Conservation (phyloP, 768 basidiomycete genomes). For the Boletus eberwhitei region DNA sequence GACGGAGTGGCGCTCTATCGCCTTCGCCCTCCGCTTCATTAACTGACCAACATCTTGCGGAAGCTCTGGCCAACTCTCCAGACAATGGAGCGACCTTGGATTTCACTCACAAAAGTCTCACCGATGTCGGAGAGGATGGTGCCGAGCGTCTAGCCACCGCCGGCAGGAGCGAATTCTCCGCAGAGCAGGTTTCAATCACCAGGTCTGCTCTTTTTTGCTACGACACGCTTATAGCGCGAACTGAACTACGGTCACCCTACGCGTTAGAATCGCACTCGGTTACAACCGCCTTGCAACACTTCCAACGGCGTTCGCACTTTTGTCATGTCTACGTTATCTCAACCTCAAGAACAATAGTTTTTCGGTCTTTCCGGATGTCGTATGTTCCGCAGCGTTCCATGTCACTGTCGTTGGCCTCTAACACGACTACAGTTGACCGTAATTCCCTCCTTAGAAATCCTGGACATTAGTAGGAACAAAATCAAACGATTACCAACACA, state of each 20-base stretch:
- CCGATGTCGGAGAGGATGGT: slow-evolving; percentile 72
- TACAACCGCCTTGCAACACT: slow-evolving; percentile 79
- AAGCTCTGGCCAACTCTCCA: slow-evolving; percentile 61
- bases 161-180: slow-evolving; percentile 42
- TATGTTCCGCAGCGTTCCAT: slow-evolving; percentile 40
- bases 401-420: slow-evolving; percentile 1
- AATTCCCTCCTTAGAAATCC: slow-evolving; percentile 85
- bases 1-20: slow-evolving; percentile 27
- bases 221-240: slow-evolving; percentile 1
- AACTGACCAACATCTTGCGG: slow-evolving; percentile 54
- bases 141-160: slow-evolving; percentile 71
- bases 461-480: slow-evolving; percentile 93
- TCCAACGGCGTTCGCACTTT: slow-evolving; percentile 67
- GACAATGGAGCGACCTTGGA: slow-evolving; percentile 85
- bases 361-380: slow-evolving; percentile 80
- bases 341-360: slow-evolving; percentile 86
- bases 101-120: slow-evolving; percentile 74
- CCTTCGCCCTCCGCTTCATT: slow-evolving; percentile 41
- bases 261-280: slow-evolving; percentile 74
- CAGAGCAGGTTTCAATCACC: slow-evolving; percentile 53
- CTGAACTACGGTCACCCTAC: slow-evolving; percentile 4
- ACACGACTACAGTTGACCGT: slow-evolving; percentile 60
- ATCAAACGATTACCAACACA: slow-evolving; percentile 74
- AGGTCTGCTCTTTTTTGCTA: slow-evolving; percentile 43
- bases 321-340: slow-evolving; percentile 77